Conservation (phyloP, 1,139 yeast species). For the Pichia sp. region DNA sequence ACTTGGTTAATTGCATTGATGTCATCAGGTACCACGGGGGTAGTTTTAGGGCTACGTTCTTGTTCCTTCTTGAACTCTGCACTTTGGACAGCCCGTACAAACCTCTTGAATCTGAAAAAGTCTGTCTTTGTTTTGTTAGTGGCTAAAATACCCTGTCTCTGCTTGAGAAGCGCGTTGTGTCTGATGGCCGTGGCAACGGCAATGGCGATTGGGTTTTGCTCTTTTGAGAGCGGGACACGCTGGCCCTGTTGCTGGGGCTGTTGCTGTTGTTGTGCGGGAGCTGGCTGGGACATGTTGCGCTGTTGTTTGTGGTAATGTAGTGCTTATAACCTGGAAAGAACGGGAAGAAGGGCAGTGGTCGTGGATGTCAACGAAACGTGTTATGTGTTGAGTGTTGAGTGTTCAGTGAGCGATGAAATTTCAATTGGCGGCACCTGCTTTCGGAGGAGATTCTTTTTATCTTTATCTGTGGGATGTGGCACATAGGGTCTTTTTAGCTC, state of each 20-base stretch:
- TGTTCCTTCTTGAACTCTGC: slow-evolving; percentile 61
- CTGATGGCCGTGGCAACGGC: slow-evolving; percentile 69
- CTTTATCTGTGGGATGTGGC: no score
- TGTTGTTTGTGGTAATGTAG: no score
- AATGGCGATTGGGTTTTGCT: slow-evolving; percentile 36
- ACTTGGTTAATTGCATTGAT: slow-evolving; percentile 52
- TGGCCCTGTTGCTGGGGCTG: slow-evolving; percentile 17
- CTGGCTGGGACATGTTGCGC: no score
- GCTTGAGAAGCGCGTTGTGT: slow-evolving; percentile 58
- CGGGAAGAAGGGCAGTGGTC: no score
- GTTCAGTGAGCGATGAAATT: no score
- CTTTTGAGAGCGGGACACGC: slow-evolving; percentile 18
- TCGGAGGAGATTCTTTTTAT: no score
- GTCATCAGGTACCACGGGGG: slow-evolving; percentile 45
- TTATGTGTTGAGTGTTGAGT: no score
- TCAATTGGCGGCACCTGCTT: no score
- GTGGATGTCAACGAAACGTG: no score
- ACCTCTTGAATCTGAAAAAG: slow-evolving; percentile 83
- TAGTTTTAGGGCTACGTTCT: slow-evolving; percentile 34
- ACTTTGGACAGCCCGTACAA: slow-evolving; percentile 67
- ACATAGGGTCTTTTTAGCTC: no score
- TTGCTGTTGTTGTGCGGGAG: no score
- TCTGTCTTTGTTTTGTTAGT: slow-evolving; percentile 58
- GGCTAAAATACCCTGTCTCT: slow-evolving; percentile 64
- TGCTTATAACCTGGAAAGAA: no score